Evolutionary conservation across 805 yeast species (phyloP), one percentile per base, ranked within the genome.

Genomic region (Pichia rugopelliculosa): DNA sequence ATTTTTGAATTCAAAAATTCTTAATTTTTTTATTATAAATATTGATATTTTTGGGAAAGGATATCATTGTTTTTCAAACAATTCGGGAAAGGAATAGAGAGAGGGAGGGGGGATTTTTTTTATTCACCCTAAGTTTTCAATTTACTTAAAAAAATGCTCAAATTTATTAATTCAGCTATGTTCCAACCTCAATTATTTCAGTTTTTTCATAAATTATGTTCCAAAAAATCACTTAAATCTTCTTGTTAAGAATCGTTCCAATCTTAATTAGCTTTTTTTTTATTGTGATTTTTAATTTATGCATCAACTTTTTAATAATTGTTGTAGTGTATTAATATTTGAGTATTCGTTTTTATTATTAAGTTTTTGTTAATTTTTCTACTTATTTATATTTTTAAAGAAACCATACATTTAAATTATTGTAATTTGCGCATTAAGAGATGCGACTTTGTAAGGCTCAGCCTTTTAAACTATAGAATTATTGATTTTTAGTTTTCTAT

Each of bases 51-150:
- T 47, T 47, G 45, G 46, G 39, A 42, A 42, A 39, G 43, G 36
- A 27, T 42, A 40, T 42, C 42, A 36, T 43, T 36, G 26, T 23
- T 20, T 42, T 36, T 17, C 18, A 24, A 15, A 36, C 11, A 23
- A 22, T 24, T 39, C 34, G 49, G 48, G 44, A 36, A 46, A 44
- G 24, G 39, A 39, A 42, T 39, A 46, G 52, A 49, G 43, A 46
- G 49, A 42, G 41, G 42, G 42, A 44, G 51, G 45, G 51, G 44
- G 45, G 42, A 39, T 37, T 38, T 12, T 17, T 27, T 24, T 36
- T 30, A 13, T 41, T 46, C 20, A 37, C 24, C 18, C 17, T 24
- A 11, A 30, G 17, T 26, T 27, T 30, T 21, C 38, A 41, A 22
- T 17, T n/a, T 21, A 10, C 11, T 18, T 22, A 33, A 22, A 30